Evolutionary conservation across 805 yeast genomes (phyloP), one percentile per base, ranked within the genome.

Genomic region (Monosporozyma aquatica): DNA sequence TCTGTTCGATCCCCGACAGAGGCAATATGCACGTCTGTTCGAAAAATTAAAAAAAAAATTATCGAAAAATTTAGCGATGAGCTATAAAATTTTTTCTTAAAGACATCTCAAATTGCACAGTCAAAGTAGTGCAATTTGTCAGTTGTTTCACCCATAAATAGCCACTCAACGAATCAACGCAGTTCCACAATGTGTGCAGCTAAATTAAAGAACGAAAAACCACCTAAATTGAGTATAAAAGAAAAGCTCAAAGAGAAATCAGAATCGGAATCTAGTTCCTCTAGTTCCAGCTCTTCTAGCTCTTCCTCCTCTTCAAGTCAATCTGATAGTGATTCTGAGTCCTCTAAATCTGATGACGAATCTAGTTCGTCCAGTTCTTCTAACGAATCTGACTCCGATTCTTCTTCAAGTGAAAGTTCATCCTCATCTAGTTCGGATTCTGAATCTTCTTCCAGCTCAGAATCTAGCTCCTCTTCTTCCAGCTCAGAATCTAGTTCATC

Each of bases 301-400:
- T 47, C 49, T 6, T 26, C 35, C 18, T 40, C 45, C 11, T 32
- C 40, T 22, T 47, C 50, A 4, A 34, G 43, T 32, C 41, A 32
- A 20, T 46, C 49, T 5, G 35, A 40, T 17, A 45, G 49, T 38
- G 80, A 78, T 47, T 70, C 68, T 23, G 80, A 80, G 50, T 71
- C 72, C 10, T 69, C 61, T 42, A 69, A 80, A 2, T 80, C 36
- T 23, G 25, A 23, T 23, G 25, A 23, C 9, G 25, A 23, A 11
- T 43, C 51, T 17, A 29, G 38, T 14, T 25, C 34, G 27, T 47
- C 50, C 5, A 23, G 25, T 23, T 29, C 42, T 37, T 45, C 48
- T 3, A 37, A 44, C 38, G 49, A 34, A 30, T 30, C 29, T 45
- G 42, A 33, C 25, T 45, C 53, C 23, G 50, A 45, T 11, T 47